Percentiles rank a stretch among this genome's conserved stretches.
phyloP scores from a whole-genome alignment of 352 stramenopile species.

The Pythium periplocum region DNA sequence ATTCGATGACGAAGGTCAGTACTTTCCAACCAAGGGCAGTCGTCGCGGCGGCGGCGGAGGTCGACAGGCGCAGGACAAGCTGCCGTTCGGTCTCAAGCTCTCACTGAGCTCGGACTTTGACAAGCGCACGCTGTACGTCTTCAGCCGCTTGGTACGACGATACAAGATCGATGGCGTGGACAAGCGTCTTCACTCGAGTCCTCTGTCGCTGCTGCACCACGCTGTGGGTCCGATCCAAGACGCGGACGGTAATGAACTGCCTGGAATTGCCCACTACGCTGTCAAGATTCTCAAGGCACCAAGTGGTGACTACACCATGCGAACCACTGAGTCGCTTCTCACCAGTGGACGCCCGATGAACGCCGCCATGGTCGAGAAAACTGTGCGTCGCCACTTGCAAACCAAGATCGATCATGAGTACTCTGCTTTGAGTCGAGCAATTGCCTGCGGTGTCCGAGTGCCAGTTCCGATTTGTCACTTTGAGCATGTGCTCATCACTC shows the following conservation, averaged over 20 bases:
- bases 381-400: conserved; percentile 53
- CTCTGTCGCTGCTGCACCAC: conserved; percentile 47
- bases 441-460: conserved; percentile 23
- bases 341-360: conserved; percentile 27
- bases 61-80: conserved; percentile 1
- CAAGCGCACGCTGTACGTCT: conserved; percentile 15
- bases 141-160: conserved; percentile 11
- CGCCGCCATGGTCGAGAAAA: conserved; percentile 52
- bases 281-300: conserved; percentile 78
- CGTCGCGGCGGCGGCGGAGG: conserved; percentile 1
- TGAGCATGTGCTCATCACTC: conserved; percentile 49
- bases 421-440: conserved; percentile 30
- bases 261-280: conserved; percentile 8
- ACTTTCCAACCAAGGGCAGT: conserved; percentile 9
- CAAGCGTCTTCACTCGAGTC: conserved; percentile 37
- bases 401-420: conserved; percentile 47
- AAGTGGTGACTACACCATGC: conserved; percentile 40
- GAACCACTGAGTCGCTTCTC: conserved; percentile 40
- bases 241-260: conserved; percentile 16
- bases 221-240: conserved; percentile 18
- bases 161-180: conserved; percentile 33
- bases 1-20: conserved; percentile 13
- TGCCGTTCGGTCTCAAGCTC: conserved; percentile 4
- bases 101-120: conserved; percentile 11
- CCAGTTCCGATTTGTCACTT: conserved; percentile 34